A percentile compares a stretch with the other conserved stretches of the same genome.
phyloP scores from a whole-genome alignment of 768 basidiomycete species.

The Leucocoprinus sp. region DNA sequence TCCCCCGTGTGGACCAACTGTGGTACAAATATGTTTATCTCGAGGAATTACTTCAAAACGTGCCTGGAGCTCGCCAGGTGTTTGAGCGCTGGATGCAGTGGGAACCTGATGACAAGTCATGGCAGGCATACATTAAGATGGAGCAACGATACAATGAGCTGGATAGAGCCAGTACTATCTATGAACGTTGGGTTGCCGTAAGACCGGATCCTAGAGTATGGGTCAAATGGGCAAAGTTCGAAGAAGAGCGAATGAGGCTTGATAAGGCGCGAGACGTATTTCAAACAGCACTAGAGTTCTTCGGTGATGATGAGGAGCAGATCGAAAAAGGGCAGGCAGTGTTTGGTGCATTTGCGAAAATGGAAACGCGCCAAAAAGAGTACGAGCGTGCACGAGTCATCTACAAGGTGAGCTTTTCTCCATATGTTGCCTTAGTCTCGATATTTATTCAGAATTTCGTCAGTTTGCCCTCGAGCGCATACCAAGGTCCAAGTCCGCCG shows the following conservation, averaged over 20 bases:
- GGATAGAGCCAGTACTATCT: conserved; percentile 87
- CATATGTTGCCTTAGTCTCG: neutral
- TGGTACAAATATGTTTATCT: conserved; percentile 99
- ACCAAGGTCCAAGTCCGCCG: conserved; percentile 84
- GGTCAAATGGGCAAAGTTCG: conserved; percentile 84
- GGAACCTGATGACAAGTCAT: conserved; percentile 99
- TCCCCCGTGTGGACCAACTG: conserved; percentile 92
- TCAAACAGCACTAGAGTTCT: conserved; percentile 86
- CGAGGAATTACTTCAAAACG: conserved; percentile 93
- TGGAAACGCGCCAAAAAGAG: conserved; percentile 95
- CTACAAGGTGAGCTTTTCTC: conserved; percentile 65
- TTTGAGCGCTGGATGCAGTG: conserved; percentile 99
- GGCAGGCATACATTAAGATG: conserved; percentile 99
- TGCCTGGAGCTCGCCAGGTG: conserved; percentile 92
- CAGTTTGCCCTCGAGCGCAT: conserved; percentile 94
- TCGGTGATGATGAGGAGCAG: conserved; percentile 81
- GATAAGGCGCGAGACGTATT: conserved; percentile 84
- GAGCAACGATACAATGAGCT: conserved; percentile 89
- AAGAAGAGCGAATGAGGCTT: conserved; percentile 66
- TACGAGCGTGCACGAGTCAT: conserved; percentile 95
- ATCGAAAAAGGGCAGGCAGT: conserved; percentile 96
- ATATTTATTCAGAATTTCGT: neutral
- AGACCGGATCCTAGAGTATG: conserved; percentile 72
- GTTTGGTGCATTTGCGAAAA: conserved; percentile 89
- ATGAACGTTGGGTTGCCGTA: conserved; percentile 84